A percentile compares a stretch with the other conserved stretches of the same genome.
phyloP scores from a whole-genome alignment of 2,329 filamentous ascomycete species.

The Aspergillus neotritici region DNA sequence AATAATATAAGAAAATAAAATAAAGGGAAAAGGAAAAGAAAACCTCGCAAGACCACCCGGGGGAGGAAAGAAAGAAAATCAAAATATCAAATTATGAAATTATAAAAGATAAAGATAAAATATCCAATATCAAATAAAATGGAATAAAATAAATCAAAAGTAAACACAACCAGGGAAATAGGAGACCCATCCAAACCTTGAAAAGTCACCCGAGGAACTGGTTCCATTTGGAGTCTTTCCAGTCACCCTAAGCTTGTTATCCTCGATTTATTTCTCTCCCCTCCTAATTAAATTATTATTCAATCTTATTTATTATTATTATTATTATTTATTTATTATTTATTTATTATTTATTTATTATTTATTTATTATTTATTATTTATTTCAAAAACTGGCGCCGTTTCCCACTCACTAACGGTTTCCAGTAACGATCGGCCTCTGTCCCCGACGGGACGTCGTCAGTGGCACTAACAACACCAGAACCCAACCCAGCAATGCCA shows the following conservation, averaged over 20 bases:
- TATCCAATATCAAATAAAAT: constrained; percentile 4
- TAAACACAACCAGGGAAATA: constrained; percentile 11
- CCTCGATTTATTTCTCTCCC: constrained; percentile 2
- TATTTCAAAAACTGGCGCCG: constrained; percentile 20
- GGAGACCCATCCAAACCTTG: constrained; percentile 15
- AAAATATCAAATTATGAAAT: constrained; percentile 10
- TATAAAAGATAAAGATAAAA: constrained; percentile 5
- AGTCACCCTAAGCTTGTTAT: constrained; percentile 8
- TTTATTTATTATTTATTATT: constrained; percentile 9
- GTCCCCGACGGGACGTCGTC: constrained; percentile 37
- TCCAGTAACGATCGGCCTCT: constrained; percentile 36
- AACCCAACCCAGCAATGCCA: constrained; percentile 21
- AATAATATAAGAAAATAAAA: constrained; percentile 1
- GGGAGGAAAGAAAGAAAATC: constrained; percentile 6
- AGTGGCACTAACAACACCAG: constrained; percentile 31
- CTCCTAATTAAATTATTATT: constrained; percentile 3
- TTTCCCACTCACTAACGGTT: constrained; percentile 23
- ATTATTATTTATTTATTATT: constrained; percentile 9
- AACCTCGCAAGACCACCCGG: background rate
- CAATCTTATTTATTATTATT: constrained; percentile 4
- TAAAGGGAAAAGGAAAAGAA: background rate
- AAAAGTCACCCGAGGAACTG: constrained; percentile 30
- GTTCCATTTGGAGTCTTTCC: constrained; percentile 24
- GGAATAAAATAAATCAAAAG: constrained; percentile 9
- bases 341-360: constrained; percentile 3